Conservation (phyloP, 495 filamentous ascomycete species). For the Penicillium dipodomyicola region DNA sequence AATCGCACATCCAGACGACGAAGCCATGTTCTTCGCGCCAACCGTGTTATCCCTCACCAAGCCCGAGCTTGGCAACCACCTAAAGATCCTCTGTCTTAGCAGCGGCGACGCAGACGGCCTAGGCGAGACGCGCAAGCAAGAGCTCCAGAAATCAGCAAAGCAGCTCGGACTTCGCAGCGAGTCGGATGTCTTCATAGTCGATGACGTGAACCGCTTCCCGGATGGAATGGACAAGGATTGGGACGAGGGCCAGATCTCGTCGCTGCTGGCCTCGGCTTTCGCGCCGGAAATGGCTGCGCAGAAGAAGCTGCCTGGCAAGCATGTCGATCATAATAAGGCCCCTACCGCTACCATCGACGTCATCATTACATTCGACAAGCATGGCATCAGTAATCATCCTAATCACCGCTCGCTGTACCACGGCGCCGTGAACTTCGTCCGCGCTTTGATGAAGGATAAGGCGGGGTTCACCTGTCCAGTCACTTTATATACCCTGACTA, state of each 20-base stretch:
- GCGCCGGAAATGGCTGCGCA: constrained; percentile 54
- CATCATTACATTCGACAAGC: constrained; percentile 81
- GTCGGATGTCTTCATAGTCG: constrained; percentile 77
- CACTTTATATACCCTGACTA: constrained; percentile 77
- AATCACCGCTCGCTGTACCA: constrained; percentile 88
- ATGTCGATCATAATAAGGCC: constrained; percentile 24
- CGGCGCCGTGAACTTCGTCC: constrained; percentile 72
- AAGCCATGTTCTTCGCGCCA: constrained; percentile 99
- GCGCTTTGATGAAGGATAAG: constrained; percentile 58
- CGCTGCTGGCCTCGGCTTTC: constrained; percentile 66
- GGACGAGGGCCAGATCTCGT: constrained; percentile 64
- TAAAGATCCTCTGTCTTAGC: constrained; percentile 91
- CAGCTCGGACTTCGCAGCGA: constrained; percentile 68
- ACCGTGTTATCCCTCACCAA: constrained; percentile 76
- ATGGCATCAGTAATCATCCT: constrained; percentile 79
- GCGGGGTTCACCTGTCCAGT: constrained; percentile 70
- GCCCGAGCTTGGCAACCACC: constrained; percentile 73
- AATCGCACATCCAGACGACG: constrained; percentile 96
- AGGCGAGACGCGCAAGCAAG: constrained; percentile 74
- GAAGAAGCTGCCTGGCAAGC: constrained; percentile 20
- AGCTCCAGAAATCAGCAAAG: constrained; percentile 74
- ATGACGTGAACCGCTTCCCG: constrained; percentile 71
- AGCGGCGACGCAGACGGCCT: constrained; percentile 85
- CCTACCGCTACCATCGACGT: constrained; percentile 69
- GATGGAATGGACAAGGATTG: constrained; percentile 82